A percentile compares a stretch with the other conserved stretches of the same genome.
Evolutionary conservation across 768 basidiomycete genomes (phyloP).

Genomic region (Hysterangium stoloniferum): DNA sequence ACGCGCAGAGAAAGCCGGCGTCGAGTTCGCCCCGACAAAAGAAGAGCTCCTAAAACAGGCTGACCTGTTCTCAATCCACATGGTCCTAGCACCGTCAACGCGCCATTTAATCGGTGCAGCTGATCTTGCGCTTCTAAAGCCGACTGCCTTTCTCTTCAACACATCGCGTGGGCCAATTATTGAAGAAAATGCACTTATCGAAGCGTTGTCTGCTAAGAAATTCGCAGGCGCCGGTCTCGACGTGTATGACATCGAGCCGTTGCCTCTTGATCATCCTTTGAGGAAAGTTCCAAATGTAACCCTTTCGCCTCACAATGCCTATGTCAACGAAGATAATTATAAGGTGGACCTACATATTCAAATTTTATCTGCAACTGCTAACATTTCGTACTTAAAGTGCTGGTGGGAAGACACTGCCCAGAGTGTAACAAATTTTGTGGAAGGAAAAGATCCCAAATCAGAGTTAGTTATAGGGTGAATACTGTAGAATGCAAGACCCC

Average conservation of each 20-base stretch:
- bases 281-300: conserved; percentile 46
- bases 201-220: conserved; percentile 34
- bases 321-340: conserved; percentile 44
- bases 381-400: background rate
- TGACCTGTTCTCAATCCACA: conserved; percentile 55
- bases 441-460: background rate
- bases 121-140: conserved; percentile 49
- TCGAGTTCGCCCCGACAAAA: conserved; percentile 41
- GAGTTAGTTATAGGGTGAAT: background rate
- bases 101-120: conserved; percentile 37
- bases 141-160: conserved; percentile 54
- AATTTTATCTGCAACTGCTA: background rate
- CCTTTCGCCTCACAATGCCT: conserved; percentile 56
- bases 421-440: background rate
- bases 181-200: conserved; percentile 47
- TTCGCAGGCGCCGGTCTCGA: conserved; percentile 59
- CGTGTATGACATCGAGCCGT: conserved; percentile 61
- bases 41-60: conserved; percentile 44
- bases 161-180: conserved; percentile 61
- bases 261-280: conserved; percentile 48
- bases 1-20: conserved; percentile 44
- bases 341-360: conserved; percentile 25
- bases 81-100: conserved; percentile 47
- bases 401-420: background rate
- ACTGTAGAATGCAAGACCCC: background rate